Evolutionary conservation across 768 basidiomycete genomes (phyloP), one percentile per base, ranked within the genome.

Genomic region (Boletus vermiculosoides): DNA sequence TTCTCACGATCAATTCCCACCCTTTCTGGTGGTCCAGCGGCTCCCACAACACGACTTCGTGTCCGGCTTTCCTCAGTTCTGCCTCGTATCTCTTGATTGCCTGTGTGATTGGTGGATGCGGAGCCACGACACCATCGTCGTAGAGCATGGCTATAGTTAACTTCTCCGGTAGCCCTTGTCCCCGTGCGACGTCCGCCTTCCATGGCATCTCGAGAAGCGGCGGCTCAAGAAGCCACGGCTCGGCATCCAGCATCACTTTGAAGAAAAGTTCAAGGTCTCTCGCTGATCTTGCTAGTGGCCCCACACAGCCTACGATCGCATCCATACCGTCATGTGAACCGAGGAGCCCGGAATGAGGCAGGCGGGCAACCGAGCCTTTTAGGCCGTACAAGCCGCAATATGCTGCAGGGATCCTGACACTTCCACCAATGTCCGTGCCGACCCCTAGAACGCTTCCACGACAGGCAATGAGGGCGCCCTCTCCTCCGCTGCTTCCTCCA

Each of bases 281-380:
- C 15, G 73, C 75, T n/a, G 80, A 81, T 23, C 71, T 77, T 28
- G 80, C 74, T 30, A 82, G 57, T 36, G 80, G 80, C 2, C 80
- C 80, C 20, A 80, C 73, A 41, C 74, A 78, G 48, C 82, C 82
- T 42, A 80, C 58, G 52, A 82, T 78, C 54, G 76, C 78, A 50
- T 83, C 82, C 76, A 82, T 80, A 20, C 81, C 82, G 56, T 79
- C 76, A 57, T 79, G 78, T 30, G 80, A 78, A 49, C 80, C 78
- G 44, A 75, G 59, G 41, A 81, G 71, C 25, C 80, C 80, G 1
- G 77, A 78, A 66, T 82, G 81, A 39, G 81, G 81, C 58, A 81
- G 70, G 42, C 81, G 78, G 23, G 74, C 77, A 45, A 81, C 78
- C 16, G 80, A 81, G 20, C 75, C 76, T 59, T 79, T 77, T 39